Evolutionary conservation across 1,139 yeast species (phyloP).

Genomic region (Hemisphaericaspora subhashii): DNA sequence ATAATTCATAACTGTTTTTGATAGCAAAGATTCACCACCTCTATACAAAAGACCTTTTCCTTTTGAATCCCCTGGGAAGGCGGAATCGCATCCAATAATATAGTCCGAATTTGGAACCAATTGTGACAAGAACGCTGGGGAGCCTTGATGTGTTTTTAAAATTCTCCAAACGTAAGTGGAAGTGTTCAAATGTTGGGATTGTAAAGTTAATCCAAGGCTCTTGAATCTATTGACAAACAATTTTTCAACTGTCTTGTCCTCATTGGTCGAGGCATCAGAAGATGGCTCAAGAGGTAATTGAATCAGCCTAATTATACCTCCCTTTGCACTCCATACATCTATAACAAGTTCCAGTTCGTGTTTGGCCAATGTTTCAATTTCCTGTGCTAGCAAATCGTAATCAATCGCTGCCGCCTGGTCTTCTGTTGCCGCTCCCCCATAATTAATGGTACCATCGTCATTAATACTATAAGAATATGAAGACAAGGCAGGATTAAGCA

Average conservation of each 20-base stretch:
- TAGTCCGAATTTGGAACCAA: constrained; percentile 85
- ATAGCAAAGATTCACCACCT: constrained; percentile 83
- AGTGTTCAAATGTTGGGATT: constrained; percentile 72
- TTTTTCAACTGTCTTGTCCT: constrained; percentile 11
- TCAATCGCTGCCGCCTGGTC: constrained; percentile 42
- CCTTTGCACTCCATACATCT: constrained; percentile 88
- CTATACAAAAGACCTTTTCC: constrained; percentile 68
- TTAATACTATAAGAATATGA: constrained; percentile 34
- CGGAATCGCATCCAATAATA: constrained; percentile 80
- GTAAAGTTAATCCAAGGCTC: constrained; percentile 64
- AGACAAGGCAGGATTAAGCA: constrained; percentile 38
- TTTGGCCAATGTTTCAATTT: constrained; percentile 34
- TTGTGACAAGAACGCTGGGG: constrained; percentile 87
- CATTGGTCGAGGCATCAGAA: constrained; percentile 1
- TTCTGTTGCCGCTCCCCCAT: constrained; percentile 35
- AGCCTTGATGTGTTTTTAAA: constrained; percentile 66
- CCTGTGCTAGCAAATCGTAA: constrained; percentile 34
- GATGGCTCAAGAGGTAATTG: constrained; percentile 36
- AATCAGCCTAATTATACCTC: constrained; percentile 64
- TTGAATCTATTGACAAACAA: constrained; percentile 26
- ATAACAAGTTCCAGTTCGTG: constrained; percentile 47
- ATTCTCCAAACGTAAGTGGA: constrained; percentile 91
- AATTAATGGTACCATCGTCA: constrained; percentile 46
- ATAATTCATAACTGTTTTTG: constrained; percentile 61
- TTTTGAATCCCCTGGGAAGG: constrained; percentile 43